A percentile compares a stretch with the other conserved stretches of the same genome.
Conservation (phyloP, 2,329 filamentous ascomycete genomes). For the Cercospora zeina region DNA sequence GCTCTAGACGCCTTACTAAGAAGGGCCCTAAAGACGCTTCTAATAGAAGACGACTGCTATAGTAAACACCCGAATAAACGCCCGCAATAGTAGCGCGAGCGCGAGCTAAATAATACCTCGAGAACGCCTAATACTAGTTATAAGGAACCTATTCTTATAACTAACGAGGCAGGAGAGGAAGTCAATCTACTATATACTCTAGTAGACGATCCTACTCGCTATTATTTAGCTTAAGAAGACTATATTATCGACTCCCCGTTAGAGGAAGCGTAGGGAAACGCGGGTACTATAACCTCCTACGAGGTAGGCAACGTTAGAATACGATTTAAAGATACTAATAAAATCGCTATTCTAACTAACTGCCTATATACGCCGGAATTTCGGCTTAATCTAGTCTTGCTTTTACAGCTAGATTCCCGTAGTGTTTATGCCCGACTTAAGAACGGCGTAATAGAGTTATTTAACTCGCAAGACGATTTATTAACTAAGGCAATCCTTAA, state of each 20-base stretch:
- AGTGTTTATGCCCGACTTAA: background rate
- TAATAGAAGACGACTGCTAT: background rate
- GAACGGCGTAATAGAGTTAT: slow-evolving; percentile 10
- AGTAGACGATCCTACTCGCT: background rate
- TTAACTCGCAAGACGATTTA: background rate
- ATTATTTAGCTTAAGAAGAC: background rate
- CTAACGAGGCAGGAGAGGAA: no score
- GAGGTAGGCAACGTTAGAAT: background rate
- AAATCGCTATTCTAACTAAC: slow-evolving; percentile 10
- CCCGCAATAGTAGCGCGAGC: no score
- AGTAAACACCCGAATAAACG: no score
- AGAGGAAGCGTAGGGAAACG: slow-evolving; percentile 7
- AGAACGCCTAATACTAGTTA: no score
- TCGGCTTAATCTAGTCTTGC: slow-evolving; percentile 10
- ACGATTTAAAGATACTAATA: slow-evolving; percentile 12
- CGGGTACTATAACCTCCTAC: background rate
- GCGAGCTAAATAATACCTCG: no score
- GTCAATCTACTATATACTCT: background rate
- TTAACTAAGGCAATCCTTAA: slow-evolving; percentile 9
- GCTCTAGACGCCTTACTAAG: background rate
- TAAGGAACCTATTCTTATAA: no score
- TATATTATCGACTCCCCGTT: background rate
- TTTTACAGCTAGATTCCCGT: slow-evolving; percentile 12
- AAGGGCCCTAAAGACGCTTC: background rate
- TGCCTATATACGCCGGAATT: slow-evolving; percentile 10